These are phyloP conservation scores for Tolypocladium album DNA, from an alignment of 2,329 filamentous ascomycete genomes.

Conservation along the genomic window DNA sequence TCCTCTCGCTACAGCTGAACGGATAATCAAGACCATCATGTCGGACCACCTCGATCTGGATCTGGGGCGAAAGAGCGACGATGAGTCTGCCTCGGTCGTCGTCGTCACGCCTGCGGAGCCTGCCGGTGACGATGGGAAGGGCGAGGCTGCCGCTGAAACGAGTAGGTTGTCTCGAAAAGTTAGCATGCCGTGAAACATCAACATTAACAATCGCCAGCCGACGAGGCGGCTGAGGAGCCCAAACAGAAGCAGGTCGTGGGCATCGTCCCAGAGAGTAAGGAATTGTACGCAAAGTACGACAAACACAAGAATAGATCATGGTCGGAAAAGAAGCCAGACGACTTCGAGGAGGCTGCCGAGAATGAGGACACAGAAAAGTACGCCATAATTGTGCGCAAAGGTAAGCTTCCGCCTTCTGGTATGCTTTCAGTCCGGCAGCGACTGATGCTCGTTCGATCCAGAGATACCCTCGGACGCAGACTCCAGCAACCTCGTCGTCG, in stretches of 20 bases:
- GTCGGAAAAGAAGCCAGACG: constrained; percentile 43
- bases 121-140: not conserved
- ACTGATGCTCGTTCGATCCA: not conserved
- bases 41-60: not conserved
- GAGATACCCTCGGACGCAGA: constrained; percentile 39
- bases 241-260: constrained; percentile 19
- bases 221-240: constrained; percentile 1
- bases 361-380: constrained; percentile 51
- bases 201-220: not conserved
- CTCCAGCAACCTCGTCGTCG: constrained; percentile 47
- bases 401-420: constrained; percentile 5
- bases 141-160: not conserved
- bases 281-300: constrained; percentile 34
- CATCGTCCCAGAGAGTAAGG: constrained; percentile 26
- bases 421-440: not conserved
- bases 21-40: not conserved
- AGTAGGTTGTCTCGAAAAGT: not conserved
- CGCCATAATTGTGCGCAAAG: constrained; percentile 48
- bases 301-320: constrained; percentile 39
- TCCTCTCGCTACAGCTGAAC: no score
- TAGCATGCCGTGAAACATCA: not conserved
- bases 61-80: not conserved
- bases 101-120: constrained; percentile 1
- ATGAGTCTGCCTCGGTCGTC: constrained; percentile 2
- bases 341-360: constrained; percentile 45